phyloP scores from a whole-genome alignment of 2,329 filamentous ascomycete genomes.

The Colletotrichum nymphaeae region DNA sequence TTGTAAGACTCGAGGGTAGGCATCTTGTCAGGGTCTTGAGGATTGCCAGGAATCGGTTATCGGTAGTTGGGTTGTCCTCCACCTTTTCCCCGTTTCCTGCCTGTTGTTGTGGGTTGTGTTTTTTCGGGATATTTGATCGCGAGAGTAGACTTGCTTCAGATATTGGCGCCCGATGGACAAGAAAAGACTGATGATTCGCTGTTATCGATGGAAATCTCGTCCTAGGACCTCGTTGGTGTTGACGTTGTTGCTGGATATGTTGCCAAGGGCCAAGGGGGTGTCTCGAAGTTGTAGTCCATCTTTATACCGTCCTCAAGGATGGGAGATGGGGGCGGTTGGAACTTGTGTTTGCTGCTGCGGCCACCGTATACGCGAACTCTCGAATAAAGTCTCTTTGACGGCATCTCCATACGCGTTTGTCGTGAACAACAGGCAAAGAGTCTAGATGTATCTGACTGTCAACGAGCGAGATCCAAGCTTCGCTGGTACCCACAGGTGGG shows the following conservation, averaged over 20 bases:
- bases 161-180: neutral
- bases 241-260: neutral
- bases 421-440: neutral
- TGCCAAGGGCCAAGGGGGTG: neutral
- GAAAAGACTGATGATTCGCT: neutral
- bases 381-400: neutral
- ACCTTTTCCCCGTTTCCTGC: neutral
- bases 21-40: slow-evolving; percentile 33
- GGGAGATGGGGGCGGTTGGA: no score
- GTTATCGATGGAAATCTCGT: neutral
- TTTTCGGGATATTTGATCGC: neutral
- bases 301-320: neutral
- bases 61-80: neutral
- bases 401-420: slow-evolving; percentile 23
- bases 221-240: neutral
- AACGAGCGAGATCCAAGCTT: neutral
- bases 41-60: neutral
- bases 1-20: slow-evolving; percentile 44
- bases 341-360: neutral
- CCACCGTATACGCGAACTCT: neutral
- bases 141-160: neutral
- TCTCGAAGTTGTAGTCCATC: neutral
- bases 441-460: neutral
- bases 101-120: neutral
- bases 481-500: neutral